Percentiles rank a stretch among this genome's conserved stretches.
phyloP scores from a whole-genome alignment of 805 yeast genomes.

The Metschnikowia colocasiae region DNA sequence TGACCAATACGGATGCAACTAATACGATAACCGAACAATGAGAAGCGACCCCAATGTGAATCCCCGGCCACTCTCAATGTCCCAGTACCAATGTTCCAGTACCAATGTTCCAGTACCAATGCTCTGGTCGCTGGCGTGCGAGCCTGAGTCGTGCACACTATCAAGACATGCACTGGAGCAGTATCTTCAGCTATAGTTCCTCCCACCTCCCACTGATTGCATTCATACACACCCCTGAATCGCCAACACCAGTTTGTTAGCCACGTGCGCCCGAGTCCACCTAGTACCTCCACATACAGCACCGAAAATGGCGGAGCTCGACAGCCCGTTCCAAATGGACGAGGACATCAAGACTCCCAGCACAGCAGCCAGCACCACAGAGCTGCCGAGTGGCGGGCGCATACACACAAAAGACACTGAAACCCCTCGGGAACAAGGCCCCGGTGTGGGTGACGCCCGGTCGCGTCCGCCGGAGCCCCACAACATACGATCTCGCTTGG shows the following conservation, averaged over 20 bases:
- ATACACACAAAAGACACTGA: neutral
- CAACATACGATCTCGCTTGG: conserved; percentile 32
- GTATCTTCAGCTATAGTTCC: neutral
- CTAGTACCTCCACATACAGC: neutral
- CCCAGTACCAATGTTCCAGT: too few relatives aligned
- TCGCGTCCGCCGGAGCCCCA: conserved; percentile 7
- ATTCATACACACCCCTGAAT: neutral
- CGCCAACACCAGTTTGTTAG: too few relatives aligned
- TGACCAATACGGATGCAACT: too few relatives aligned
- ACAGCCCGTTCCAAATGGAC: conserved; percentile 45
- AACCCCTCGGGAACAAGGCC: neutral
- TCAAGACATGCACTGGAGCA: conserved; percentile 1
- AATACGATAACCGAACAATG: too few relatives aligned
- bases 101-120: too few relatives aligned
- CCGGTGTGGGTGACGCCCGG: conserved; percentile 1
- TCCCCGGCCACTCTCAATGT: too few relatives aligned
- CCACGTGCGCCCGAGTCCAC: neutral
- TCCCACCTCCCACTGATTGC: neutral
- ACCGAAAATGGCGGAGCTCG: conserved; percentile 27
- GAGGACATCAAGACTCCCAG: conserved; percentile 29
- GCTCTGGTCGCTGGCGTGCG: neutral
- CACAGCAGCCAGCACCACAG: neutral
- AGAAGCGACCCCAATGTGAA: too few relatives aligned
- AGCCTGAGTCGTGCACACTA: conserved; percentile 1
- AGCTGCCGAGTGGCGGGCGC: conserved; percentile 1